These are phyloP conservation scores for Bauhinia variegata DNA, from an alignment of 306 rosid genomes.

Conservation along the genomic window DNA sequence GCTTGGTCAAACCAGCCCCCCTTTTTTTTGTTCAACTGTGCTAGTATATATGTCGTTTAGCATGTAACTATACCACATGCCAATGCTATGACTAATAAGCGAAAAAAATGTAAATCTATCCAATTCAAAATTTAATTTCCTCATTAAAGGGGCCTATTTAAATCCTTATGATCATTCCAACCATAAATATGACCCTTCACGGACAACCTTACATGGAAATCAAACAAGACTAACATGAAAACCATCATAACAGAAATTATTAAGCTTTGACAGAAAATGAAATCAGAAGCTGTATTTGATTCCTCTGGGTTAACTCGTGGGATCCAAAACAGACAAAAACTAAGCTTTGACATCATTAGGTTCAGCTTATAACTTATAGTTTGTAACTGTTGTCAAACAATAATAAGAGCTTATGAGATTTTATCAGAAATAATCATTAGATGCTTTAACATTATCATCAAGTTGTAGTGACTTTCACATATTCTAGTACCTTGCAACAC, in stretches of 20 bases:
- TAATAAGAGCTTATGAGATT: too few relatives aligned
- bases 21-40: constrained; percentile 31
- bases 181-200: constrained; percentile 17
- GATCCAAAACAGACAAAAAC: constrained; percentile 4
- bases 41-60: constrained; percentile 15
- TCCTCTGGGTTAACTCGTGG: constrained; percentile 5
- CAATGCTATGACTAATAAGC: constrained; percentile 15
- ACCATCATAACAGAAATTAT: constrained; percentile 3
- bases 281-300: constrained; percentile 6
- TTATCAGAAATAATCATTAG: too few relatives aligned
- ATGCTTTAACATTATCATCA: too few relatives aligned
- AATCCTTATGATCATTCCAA: background rate
- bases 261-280: constrained; percentile 1
- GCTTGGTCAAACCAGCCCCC: constrained; percentile 55
- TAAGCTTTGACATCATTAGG: background rate
- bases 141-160: background rate
- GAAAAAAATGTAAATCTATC: background rate
- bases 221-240: background rate
- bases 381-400: too few relatives aligned
- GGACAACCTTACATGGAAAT: constrained; percentile 1
- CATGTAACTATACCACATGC: constrained; percentile 8
- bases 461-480: too few relatives aligned
- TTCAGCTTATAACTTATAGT: too few relatives aligned
- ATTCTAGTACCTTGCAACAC: too few relatives aligned
- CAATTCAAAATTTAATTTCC: background rate